Base-by-base conservation (phyloP, 345 rosid genomes). In the Adansonia digitata region DNA sequence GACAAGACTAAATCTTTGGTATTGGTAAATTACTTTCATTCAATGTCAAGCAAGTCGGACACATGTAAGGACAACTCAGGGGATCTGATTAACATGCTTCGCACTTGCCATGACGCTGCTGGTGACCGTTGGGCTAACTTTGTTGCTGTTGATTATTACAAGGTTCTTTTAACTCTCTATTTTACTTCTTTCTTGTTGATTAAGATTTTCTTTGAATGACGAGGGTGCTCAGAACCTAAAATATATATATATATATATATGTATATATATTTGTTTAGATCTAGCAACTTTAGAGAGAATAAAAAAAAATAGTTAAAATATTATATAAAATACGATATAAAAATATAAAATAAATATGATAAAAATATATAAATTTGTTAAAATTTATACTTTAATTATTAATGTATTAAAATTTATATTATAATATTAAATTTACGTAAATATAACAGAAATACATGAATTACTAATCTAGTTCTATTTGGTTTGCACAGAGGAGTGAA, bases 91-190 rank as follows among this genome's bases (percentile, higher is more conserved):
- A 79, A 77, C 75, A 87, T 87, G 89, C 79, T 87, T 20, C 73
- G 59, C 0, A 82, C 91, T 51, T 90, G 95, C 77, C 6, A 82
- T 76, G 83, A 49, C 31, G 84, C 83, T 20, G 76, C 92, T 10
- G 89, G 81, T 65, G 80, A 69, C 26, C 77, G 92, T 51, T 90
- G 90, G 92, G 87, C 91, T 45, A 90, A 90, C 60, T 90, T 88
- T 80, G 75, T 87, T 49, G 90, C 90, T 1, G 89, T 88, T 35
- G 91, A 82, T 72, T 88, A 79, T 60, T 88, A 86, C 77, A 88
- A 87, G 88, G 91, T 83, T 76, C n/a, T 5, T 29, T 22, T 24
- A 43, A 11, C 26, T 15, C 26, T 42, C 22, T 39, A 42, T 18
- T 5, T 39, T 13, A 5, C 4, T 9, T 29, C 2, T 42, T 27